A percentile compares a stretch with the other conserved stretches of the same genome.
phyloP scores from a whole-genome alignment of 495 filamentous ascomycete species.

The Annulohypoxylon moriforme region DNA sequence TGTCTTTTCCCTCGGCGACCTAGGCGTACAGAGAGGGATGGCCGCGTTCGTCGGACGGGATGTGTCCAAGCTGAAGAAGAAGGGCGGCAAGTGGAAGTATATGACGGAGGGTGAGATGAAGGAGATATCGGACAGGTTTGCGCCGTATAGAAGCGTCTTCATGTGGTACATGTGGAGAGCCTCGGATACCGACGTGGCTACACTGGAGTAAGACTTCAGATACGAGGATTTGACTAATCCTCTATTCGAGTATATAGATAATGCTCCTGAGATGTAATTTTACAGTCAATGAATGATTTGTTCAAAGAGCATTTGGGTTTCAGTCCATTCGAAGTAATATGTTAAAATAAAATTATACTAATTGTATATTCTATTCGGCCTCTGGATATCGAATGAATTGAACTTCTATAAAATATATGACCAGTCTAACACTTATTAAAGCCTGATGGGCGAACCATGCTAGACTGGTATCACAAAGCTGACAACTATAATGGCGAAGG shows the following conservation, averaged over 20 bases:
- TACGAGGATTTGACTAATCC: background rate
- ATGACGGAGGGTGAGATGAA: slow-evolving; percentile 95
- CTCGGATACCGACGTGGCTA: slow-evolving; percentile 77
- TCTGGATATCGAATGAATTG: no score
- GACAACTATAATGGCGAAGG: background rate
- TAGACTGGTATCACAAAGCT: background rate
- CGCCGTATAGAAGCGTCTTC: slow-evolving; percentile 78
- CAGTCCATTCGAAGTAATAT: background rate
- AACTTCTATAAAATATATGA: no score
- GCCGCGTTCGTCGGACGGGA: slow-evolving; percentile 87
- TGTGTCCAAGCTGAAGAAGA: slow-evolving; percentile 82
- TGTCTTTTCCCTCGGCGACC: slow-evolving; percentile 90
- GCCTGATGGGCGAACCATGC: no score
- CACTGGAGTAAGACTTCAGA: slow-evolving; percentile 59
- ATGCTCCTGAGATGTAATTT: background rate
- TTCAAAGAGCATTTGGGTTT: background rate
- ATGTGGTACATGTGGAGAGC: slow-evolving; percentile 77
- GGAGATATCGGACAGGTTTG: slow-evolving; percentile 80
- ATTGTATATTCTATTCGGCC: no score
- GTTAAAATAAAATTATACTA: no score
- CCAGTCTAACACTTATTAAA: no score
- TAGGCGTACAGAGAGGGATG: slow-evolving; percentile 95
- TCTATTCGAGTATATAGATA: background rate
- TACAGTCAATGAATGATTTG: background rate
- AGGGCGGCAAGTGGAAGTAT: slow-evolving; percentile 96